Evolutionary conservation across 2,329 filamentous ascomycete species (phyloP).

Genomic region (Pyricularia sp.): DNA sequence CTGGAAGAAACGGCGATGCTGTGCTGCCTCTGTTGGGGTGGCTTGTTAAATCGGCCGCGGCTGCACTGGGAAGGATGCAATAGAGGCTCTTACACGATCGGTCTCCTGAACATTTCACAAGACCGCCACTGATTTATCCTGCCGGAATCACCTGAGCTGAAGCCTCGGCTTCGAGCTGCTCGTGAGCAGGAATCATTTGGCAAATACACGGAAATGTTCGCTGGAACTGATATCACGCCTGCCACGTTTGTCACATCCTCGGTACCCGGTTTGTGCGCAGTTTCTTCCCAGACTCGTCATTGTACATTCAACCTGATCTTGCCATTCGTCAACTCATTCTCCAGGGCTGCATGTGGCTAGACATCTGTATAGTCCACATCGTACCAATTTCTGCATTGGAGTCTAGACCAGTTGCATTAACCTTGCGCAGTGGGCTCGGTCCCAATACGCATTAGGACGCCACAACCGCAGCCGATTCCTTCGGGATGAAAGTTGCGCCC

Average conservation of each 20-base stretch:
- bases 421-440: constrained; percentile 28
- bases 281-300: constrained; percentile 10
- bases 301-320: constrained; percentile 10
- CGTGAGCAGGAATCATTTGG: constrained; percentile 27
- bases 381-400: constrained; percentile 30
- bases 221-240: constrained; percentile 18
- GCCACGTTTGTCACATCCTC: constrained; percentile 28
- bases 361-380: constrained; percentile 15
- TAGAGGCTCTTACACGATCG: constrained; percentile 35
- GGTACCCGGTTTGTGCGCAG: constrained; percentile 21
- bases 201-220: constrained; percentile 31
- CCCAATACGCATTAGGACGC: constrained; percentile 34
- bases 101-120: constrained; percentile 21
- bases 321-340: constrained; percentile 16
- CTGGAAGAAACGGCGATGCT: constrained; percentile 6
- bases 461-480: constrained; percentile 17
- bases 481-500: neutral
- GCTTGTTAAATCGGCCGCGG: constrained; percentile 7
- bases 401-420: constrained; percentile 46
- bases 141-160: constrained; percentile 27
- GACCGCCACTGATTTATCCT: constrained; percentile 19
- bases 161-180: neutral
- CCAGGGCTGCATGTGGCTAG: constrained; percentile 21
- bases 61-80: constrained; percentile 28
- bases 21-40: neutral